Conservation (phyloP, 192 early-diverging fungal genomes). For the Coemansia sp. region DNA sequence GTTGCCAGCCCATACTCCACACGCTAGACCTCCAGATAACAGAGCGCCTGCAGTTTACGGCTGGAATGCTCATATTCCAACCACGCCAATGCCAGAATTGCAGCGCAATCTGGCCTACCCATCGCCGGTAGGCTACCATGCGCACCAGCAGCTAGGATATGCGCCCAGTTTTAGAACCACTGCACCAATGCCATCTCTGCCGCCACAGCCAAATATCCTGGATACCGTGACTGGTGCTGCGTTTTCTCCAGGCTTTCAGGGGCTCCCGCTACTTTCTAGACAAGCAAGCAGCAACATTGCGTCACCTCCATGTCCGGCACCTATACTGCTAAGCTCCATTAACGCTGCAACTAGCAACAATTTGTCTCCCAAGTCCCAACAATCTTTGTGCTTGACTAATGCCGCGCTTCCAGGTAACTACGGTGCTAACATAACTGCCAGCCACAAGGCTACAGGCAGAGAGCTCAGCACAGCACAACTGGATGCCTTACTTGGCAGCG, state of each 20-base stretch:
- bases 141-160: constrained; percentile 6
- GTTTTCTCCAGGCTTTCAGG: neutral
- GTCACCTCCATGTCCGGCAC: neutral
- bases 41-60: neutral
- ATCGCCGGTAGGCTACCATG: neutral
- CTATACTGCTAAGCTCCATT: neutral
- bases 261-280: neutral
- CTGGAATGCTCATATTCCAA: neutral
- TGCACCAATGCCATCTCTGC: neutral
- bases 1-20: neutral
- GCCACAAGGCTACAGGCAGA: neutral
- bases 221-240: neutral
- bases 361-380: constrained; percentile 5
- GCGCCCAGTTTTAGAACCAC: constrained; percentile 18
- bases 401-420: neutral
- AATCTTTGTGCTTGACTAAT: constrained; percentile 2
- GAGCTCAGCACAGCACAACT: constrained; percentile 11
- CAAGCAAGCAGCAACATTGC: neutral
- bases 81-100: neutral
- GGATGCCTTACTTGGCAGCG: constrained; percentile 15
- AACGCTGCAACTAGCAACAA: neutral
- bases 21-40: neutral
- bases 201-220: neutral
- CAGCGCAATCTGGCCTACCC: neutral
- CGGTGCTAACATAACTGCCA: neutral